Conservation (phyloP, 805 yeast species). For the Zygosaccharomyces pseudorouxii region DNA sequence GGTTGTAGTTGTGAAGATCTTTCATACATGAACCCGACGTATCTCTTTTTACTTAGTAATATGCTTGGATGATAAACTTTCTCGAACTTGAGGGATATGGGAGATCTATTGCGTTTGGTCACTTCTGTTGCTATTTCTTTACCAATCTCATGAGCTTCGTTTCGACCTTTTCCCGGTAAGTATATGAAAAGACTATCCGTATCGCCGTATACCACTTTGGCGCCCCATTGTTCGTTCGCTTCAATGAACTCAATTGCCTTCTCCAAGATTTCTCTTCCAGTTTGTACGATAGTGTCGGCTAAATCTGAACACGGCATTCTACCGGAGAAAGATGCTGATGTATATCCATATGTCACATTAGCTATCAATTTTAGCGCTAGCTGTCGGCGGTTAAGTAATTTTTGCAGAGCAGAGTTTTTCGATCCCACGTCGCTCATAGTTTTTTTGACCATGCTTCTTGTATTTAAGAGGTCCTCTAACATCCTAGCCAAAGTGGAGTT, state of each 20-base stretch:
- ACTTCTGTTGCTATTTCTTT: slow-evolving; percentile 59
- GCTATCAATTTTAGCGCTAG: slow-evolving; percentile 86
- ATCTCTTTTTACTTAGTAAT: slow-evolving; percentile 78
- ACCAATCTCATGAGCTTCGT: slow-evolving; percentile 77
- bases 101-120: slow-evolving; percentile 68
- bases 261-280: slow-evolving; percentile 81
- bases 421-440: slow-evolving; percentile 50
- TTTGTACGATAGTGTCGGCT: slow-evolving; percentile 90
- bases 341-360: slow-evolving; percentile 92
- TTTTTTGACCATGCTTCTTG: slow-evolving; percentile 71
- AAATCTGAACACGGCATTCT: slow-evolving; percentile 96
- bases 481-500: slow-evolving; percentile 74
- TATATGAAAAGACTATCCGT: slow-evolving; percentile 92
- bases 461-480: slow-evolving; percentile 77
- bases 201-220: slow-evolving; percentile 93
- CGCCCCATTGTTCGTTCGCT: slow-evolving; percentile 58
- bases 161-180: slow-evolving; percentile 73
- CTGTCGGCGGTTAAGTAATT: slow-evolving; percentile 70
- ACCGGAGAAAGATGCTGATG: slow-evolving; percentile 93
- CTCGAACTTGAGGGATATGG: slow-evolving; percentile 80
- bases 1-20: slow-evolving; percentile 50
- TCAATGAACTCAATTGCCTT: slow-evolving; percentile 69
- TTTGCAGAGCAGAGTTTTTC: slow-evolving; percentile 44
- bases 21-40: slow-evolving; percentile 83
- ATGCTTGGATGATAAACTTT: slow-evolving; percentile 89